phyloP scores from a whole-genome alignment of 2,329 filamentous ascomycete species.

The Hypoxylon sp. region DNA sequence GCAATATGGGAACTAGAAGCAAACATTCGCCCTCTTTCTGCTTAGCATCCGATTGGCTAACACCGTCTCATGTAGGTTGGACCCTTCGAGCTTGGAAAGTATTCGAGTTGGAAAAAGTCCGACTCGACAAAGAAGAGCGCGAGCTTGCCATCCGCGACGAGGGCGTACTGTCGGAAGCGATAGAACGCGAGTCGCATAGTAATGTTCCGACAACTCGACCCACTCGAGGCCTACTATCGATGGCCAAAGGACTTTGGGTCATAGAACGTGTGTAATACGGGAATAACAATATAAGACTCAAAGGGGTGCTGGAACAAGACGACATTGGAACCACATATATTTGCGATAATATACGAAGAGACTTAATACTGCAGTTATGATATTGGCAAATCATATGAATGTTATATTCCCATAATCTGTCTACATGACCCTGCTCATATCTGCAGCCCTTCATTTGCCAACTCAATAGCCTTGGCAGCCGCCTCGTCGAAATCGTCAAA shows the following conservation, averaged over 20 bases:
- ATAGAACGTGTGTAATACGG: slow-evolving; percentile 47
- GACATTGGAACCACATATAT: neutral
- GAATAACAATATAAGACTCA: neutral
- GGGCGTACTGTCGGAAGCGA: slow-evolving; percentile 43
- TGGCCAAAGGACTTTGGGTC: slow-evolving; percentile 48
- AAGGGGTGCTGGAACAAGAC: neutral
- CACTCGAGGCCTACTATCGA: slow-evolving; percentile 41
- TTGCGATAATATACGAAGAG: neutral
- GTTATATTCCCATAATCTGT: neutral
- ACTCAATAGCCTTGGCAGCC: slow-evolving; percentile 74
- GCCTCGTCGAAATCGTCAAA: slow-evolving; percentile 84
- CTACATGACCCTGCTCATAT: neutral
- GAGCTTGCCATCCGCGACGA: slow-evolving; percentile 51
- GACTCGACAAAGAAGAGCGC: slow-evolving; percentile 50
- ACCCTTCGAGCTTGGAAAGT: slow-evolving; percentile 62
- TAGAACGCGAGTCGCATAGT: slow-evolving; percentile 36
- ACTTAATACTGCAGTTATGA: neutral
- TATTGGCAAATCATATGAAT: neutral
- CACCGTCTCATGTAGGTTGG: slow-evolving; percentile 55
- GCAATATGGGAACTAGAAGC: neutral
- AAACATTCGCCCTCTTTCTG: neutral
- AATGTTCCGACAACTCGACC: slow-evolving; percentile 33
- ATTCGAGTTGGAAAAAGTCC: slow-evolving; percentile 56
- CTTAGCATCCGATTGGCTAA: slow-evolving; percentile 23
- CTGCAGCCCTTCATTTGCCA: slow-evolving; percentile 62